Base-by-base conservation (phyloP, 495 filamentous ascomycete species). In the Astrocystis sublimbata region DNA sequence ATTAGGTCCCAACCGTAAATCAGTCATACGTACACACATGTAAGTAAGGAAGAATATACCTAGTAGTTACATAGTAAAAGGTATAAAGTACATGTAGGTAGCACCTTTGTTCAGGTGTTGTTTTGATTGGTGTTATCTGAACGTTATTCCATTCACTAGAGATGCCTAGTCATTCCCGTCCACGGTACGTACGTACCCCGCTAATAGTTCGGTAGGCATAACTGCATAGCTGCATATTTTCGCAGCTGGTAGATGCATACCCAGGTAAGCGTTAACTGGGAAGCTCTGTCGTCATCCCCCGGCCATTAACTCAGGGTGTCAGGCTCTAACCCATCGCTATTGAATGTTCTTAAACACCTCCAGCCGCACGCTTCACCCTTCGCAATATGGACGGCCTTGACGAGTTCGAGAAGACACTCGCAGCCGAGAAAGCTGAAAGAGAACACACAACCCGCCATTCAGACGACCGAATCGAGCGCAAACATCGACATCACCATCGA, bases 331-430 rank as follows among this genome's bases (percentile, higher is more conserved):
- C n/a, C n/a, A n/a, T n/a, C n/a, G n/a, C n/a, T n/a, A n/a, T n/a
- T n/a, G n/a, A n/a, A n/a, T n/a, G n/a, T n/a, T n/a, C n/a, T n/a
- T n/a, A n/a, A n/a, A n/a, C n/a, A n/a, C n/a, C n/a, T n/a, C n/a
- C n/a, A n/a, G n/a, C n/a, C n/a, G n/a, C n/a, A n/a, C n/a, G n/a
- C n/a, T 49, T 15, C 13, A 1, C 31, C 9, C 6, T 6, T 43
- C 1, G 9, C 42, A 38, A 68, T n/a, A 70, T 85, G 83, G 79
- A 82, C 63, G 71, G 79, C 60, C 74, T 84, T 2, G 79, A 83
- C 30, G 81, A 83, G 17, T 81, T 85, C 19, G 83, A 85, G 60
- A 83, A 84, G 62, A n/a, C 72, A 1, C 70, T 84, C 5, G 81
- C 80, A 0, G 78, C 79, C 21, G 83, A 84, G 59, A 84, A 79